Evolutionary conservation across 164 flowering plant genomes (phyloP).

Genomic region (Chimonanthus salicifolius): DNA sequence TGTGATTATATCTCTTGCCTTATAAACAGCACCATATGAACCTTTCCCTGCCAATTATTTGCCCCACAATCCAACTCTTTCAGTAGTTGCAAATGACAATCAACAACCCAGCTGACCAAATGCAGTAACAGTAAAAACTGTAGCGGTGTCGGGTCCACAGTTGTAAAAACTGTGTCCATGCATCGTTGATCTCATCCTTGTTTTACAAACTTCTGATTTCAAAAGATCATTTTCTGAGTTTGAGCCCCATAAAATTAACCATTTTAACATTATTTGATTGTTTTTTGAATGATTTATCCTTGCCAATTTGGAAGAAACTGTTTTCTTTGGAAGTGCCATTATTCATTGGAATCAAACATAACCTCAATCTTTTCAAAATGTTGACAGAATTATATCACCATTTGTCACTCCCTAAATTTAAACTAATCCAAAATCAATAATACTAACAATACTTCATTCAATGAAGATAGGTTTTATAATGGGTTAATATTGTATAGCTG

Average conservation of each 20-base stretch:
- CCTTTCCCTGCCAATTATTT: conserved; percentile 68
- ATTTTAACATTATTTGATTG: too few species aligned
- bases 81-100: not conserved
- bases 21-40: conserved; percentile 96
- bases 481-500: too few species aligned
- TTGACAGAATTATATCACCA: too few species aligned
- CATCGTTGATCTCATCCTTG: not conserved
- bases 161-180: too few species aligned
- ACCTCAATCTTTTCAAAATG: not conserved
- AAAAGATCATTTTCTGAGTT: not conserved
- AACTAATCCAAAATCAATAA: too few species aligned
- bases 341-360: not conserved
- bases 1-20: conserved; percentile 86
- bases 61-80: not conserved
- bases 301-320: not conserved
- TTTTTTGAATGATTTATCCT: not conserved
- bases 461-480: too few species aligned
- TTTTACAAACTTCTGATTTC: not conserved
- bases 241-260: not conserved
- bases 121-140: too few species aligned
- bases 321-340: not conserved
- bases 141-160: too few species aligned
- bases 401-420: too few species aligned
- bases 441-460: too few species aligned
- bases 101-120: not conserved